Base-by-base conservation (phyloP, 2,329 filamentous ascomycete genomes). In the Didymella exigua region DNA sequence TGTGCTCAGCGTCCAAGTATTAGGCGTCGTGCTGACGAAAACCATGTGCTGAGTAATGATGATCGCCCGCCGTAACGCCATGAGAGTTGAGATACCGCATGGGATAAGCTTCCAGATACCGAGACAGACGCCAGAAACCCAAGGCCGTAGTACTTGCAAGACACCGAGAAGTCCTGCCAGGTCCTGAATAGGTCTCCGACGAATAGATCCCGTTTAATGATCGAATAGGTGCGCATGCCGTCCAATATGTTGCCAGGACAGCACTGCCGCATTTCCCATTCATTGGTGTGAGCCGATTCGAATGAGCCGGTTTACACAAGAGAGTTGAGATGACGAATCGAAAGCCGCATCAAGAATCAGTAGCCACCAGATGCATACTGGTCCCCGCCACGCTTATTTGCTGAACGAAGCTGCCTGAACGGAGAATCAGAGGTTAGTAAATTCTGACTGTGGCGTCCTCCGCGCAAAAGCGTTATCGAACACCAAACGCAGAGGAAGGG, bases 401-500 rank as follows among this genome's bases (percentile, higher is more conserved):
- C 78, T 58, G 78, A 80, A 72, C 79, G 78, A 72, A 81, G 77
- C 76, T 80, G 77, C 79, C 79, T 81, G 74, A 71, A 67, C 63
- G 61, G 65, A 63, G 62, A 70, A 72, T 66, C 65, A 71, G 61
- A 73, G 66, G 71, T 81, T 77, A 80, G 78, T 76, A 75, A 74
- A 72, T 68, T 77, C 73, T 76, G 70, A 66, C 78, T 81, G 80
- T 82, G 64, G 63, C 66, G 68, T 67, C 89, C 86, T 82, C 78
- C 81, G 83, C 84, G 86, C 84, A 84, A 84, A 56, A 90, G 87
- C 86, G 84, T 87, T 85, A 82, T 83, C 75, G 83, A 86, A 88
- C 86, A 90, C 86, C 85, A 89, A 87, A 90, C 88, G 87, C 86
- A 88, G 87, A 89, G 86, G 88, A 88, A 87, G 83, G 85, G 84